Percentiles rank a stretch among this genome's conserved stretches.
Evolutionary conservation across 331 rosid genomes (phyloP).

Genomic region (Spiraea crenata): DNA sequence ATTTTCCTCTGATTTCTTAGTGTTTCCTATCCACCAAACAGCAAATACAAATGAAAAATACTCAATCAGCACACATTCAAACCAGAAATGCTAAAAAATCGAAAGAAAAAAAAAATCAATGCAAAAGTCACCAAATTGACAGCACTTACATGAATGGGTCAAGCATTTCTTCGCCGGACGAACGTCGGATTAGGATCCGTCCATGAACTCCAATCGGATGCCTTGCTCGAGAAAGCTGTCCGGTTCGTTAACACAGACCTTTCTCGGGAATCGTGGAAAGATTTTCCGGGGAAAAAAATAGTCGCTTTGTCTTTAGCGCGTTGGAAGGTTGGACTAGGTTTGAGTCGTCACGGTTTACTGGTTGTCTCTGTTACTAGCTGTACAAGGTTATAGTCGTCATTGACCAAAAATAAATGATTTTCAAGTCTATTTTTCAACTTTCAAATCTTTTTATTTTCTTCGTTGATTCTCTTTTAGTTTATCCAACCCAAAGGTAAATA

Average conservation of each 20-base stretch:
- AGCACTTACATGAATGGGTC: constrained; percentile 3
- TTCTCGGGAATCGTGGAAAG: constrained; percentile 10
- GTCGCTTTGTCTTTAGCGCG: constrained; percentile 8
- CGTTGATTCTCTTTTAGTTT: too few species aligned
- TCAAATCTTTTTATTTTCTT: too few species aligned
- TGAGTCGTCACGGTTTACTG: neutral
- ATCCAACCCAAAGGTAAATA: too few species aligned
- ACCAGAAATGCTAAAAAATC: neutral
- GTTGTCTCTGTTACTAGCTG: neutral
- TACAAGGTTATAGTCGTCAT: neutral
- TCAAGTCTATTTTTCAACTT: too few species aligned
- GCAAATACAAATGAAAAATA: neutral
- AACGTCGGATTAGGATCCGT: neutral
- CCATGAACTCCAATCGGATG: neutral
- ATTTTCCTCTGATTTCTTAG: neutral
- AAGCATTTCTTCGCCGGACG: neutral
- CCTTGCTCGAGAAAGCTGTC: neutral
- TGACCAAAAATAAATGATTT: too few species aligned
- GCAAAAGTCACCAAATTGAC: neutral
- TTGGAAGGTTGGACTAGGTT: neutral
- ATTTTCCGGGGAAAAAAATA: neutral
- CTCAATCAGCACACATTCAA: neutral
- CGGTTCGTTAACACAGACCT: neutral
- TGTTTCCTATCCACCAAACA: constrained; percentile 2
- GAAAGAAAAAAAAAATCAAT: neutral